A percentile compares a stretch with the other conserved stretches of the same genome.
These are phyloP conservation scores for Pythium volutum DNA, from an alignment of 352 stramenopile genomes.

Conservation along the genomic window DNA sequence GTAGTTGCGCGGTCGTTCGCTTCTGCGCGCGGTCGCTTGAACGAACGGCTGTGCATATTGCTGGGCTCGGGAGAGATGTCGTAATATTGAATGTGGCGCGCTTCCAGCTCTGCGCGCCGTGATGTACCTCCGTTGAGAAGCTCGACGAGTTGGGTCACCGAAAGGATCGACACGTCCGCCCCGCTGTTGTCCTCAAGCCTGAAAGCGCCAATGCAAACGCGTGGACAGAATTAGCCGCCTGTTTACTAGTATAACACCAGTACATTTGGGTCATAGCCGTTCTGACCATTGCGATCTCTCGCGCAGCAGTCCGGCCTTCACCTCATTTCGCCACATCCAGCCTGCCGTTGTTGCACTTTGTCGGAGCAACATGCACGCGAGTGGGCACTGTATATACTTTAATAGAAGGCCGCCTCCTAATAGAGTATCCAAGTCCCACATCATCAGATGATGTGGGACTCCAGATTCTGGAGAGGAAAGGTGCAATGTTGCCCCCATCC, in stretches of 20 bases:
- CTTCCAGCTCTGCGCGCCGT: background rate
- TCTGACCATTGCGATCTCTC: constrained; percentile 14
- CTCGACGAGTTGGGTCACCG: constrained; percentile 19
- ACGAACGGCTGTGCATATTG: background rate
- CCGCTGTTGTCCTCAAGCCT: constrained; percentile 9
- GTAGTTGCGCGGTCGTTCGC: background rate
- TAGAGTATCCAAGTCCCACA: too few relatives aligned
- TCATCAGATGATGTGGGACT: too few relatives aligned
- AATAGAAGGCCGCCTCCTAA: background rate
- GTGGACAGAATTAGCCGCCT: too few relatives aligned
- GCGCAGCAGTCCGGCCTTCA: constrained; percentile 13
- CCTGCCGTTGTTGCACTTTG: background rate
- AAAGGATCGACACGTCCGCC: constrained; percentile 16
- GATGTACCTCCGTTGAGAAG: background rate
- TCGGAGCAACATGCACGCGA: background rate
- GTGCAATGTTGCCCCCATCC: too few relatives aligned
- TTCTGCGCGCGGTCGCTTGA: constrained; percentile 16
- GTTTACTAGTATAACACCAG: too few relatives aligned
- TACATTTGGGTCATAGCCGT: background rate
- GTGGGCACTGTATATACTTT: background rate
- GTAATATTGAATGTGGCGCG: background rate
- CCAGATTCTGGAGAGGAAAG: too few relatives aligned
- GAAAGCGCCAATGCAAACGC: background rate
- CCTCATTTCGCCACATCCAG: constrained; percentile 21
- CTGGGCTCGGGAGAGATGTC: constrained; percentile 1